A percentile compares a stretch with the other conserved stretches of the same genome.
phyloP scores from a whole-genome alignment of 768 basidiomycete genomes.

The Phaeolepiota aurea region DNA sequence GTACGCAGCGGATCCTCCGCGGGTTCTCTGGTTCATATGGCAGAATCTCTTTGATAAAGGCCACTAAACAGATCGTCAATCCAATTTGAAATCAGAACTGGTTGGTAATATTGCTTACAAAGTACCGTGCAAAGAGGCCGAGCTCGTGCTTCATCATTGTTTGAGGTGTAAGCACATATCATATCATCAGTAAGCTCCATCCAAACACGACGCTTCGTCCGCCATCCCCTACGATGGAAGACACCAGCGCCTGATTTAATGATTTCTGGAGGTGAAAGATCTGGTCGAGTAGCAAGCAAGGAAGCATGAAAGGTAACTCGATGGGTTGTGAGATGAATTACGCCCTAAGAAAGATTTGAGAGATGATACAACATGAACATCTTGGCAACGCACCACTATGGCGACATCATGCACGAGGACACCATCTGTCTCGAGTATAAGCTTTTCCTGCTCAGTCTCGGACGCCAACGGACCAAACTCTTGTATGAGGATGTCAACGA shows the following conservation, averaged over 20 bases:
- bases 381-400: slow-evolving; percentile 29
- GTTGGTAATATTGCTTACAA: slow-evolving; percentile 29
- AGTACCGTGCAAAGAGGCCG: slow-evolving; percentile 45
- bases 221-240: slow-evolving; percentile 35
- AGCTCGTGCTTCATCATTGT: slow-evolving; percentile 43
- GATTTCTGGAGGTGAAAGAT: slow-evolving; percentile 21
- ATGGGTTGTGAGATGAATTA: slow-evolving; percentile 58
- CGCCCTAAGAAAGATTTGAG: slow-evolving; percentile 28
- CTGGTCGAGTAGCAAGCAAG: slow-evolving; percentile 36
- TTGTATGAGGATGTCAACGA: slow-evolving; percentile 39
- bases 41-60: slow-evolving; percentile 32
- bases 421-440: slow-evolving; percentile 47
- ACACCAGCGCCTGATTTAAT: slow-evolving; percentile 44
- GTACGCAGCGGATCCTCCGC: slow-evolving; percentile 26
- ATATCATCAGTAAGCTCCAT: slow-evolving; percentile 55
- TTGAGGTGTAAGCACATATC: slow-evolving; percentile 47
- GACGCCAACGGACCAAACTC: slow-evolving; percentile 49
- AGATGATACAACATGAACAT: neutral
- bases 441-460: slow-evolving; percentile 35
- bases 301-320: slow-evolving; percentile 60
- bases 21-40: slow-evolving; percentile 39
- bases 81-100: neutral
- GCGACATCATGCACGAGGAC: slow-evolving; percentile 39
- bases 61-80: slow-evolving; percentile 25
- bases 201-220: slow-evolving; percentile 45